Base-by-base conservation (phyloP, 1,139 yeast genomes). In the Yamadazyma blattariae region DNA sequence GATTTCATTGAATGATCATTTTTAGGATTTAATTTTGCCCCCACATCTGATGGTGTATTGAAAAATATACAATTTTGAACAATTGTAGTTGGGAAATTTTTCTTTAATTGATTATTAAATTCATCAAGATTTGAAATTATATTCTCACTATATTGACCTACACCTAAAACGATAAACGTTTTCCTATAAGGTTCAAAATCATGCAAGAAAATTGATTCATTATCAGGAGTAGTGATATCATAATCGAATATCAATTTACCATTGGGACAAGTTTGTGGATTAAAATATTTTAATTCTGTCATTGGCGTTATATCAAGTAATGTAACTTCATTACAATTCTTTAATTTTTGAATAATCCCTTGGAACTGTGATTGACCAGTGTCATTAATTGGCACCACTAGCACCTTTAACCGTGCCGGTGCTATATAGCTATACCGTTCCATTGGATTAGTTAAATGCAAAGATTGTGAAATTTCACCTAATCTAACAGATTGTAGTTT, bases 171-270 rank as follows among this genome's bases (percentile, higher is more conserved):
- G 5, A 82, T 67, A 44, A 83, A 80, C 0, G 81, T 74, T 54
- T 88, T 88, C 35, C 97, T 63, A 57, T 74, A 87, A 1, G 96
- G 96, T 57, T 92, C 97, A 45, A 90, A 79, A 57, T 90, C 97
- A 47, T 85, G 87, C 36, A 90, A 64, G 40, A 85, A 82, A 8
- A 79, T 61, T 15, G 67, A 65, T 34, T 81, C 86, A 17, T 70
- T 65, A 39, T 82, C 87, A 10, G 74, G 72, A 22, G 64, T 56
- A 2, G 71, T 49, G 0, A 75, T 59, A 16, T 57, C 61, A 44
- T 79, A 78, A 38, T 82, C 82, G 47, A 74, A 83, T 12, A 78
- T 55, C 1, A 87, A 59, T 34, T 82, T 64, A 0, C 97, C 97
- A 34, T 74, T 72, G 1, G 97, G 96, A 50, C 77, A 86, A 0